phyloP scores from a whole-genome alignment of 2,329 filamentous ascomycete genomes.

The Lasiodiplodia gonubiensis region DNA sequence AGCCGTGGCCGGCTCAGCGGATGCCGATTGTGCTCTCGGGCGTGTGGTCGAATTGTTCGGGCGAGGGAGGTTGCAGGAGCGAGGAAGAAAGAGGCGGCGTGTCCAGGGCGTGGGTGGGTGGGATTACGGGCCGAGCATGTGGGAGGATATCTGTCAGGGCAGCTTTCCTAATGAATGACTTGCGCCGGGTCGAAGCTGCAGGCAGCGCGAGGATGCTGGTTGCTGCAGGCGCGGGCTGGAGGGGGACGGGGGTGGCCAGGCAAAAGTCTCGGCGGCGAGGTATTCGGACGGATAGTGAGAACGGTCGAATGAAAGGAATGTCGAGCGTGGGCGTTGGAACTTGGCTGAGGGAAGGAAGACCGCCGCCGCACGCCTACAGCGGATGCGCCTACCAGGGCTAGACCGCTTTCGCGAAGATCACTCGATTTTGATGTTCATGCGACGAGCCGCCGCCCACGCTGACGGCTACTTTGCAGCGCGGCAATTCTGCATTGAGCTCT shows the following conservation, averaged over 20 bases:
- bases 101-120: slow-evolving; percentile 22
- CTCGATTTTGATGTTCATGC: slow-evolving; percentile 27
- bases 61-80: neutral
- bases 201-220: slow-evolving; percentile 20
- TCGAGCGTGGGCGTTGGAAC: slow-evolving; percentile 22
- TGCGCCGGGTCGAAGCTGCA: slow-evolving; percentile 20
- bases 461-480: slow-evolving; percentile 1
- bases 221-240: slow-evolving; percentile 18
- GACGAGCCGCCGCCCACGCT: slow-evolving; percentile 17
- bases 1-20: slow-evolving; percentile 21
- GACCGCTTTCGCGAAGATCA: slow-evolving; percentile 25
- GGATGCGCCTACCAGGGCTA: slow-evolving; percentile 22
- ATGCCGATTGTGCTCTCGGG: slow-evolving; percentile 7
- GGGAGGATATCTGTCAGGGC: slow-evolving; percentile 27
- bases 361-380: slow-evolving; percentile 21
- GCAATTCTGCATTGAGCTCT: slow-evolving; percentile 11
- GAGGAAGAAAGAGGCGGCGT: slow-evolving; percentile 12
- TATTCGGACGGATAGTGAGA: neutral
- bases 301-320: slow-evolving; percentile 28
- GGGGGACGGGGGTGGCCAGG: neutral
- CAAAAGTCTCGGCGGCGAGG: slow-evolving; percentile 1
- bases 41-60: slow-evolving; percentile 1
- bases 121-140: slow-evolving; percentile 28
- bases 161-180: slow-evolving; percentile 26
- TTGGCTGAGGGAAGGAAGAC: slow-evolving; percentile 25